phyloP scores from a whole-genome alignment of 352 stramenopile genomes.

The Elongisporangium senticosum region DNA sequence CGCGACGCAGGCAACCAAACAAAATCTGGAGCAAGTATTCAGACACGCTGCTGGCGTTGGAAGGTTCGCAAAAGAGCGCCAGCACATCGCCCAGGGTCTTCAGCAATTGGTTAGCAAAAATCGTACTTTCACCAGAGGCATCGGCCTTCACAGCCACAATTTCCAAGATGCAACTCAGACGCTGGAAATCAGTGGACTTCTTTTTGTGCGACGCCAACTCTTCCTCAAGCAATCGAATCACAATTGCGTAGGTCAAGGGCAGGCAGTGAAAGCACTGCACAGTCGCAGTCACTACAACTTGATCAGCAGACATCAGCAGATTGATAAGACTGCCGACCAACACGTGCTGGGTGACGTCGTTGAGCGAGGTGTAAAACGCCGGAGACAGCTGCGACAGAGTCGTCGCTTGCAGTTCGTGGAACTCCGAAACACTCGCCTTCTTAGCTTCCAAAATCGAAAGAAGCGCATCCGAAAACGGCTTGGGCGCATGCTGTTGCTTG shows the following conservation, averaged over 20 bases:
- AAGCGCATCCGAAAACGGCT: constrained; percentile 50
- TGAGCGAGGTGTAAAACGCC: constrained; percentile 38
- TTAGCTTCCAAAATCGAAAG: constrained; percentile 40
- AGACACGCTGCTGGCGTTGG: constrained; percentile 48
- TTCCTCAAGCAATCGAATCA: constrained; percentile 45
- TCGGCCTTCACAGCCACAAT: constrained; percentile 73
- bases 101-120: constrained; percentile 32
- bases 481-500: constrained; percentile 23
- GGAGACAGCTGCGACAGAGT: constrained; percentile 32
- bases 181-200: constrained; percentile 27
- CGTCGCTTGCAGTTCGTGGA: constrained; percentile 31
- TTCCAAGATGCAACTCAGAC: constrained; percentile 73
- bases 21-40: constrained; percentile 82
- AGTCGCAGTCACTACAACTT: constrained; percentile 48
- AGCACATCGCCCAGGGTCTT: constrained; percentile 55
- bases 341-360: constrained; percentile 40
- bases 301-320: constrained; percentile 57
- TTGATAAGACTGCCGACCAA: constrained; percentile 43
- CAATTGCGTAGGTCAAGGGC: constrained; percentile 46
- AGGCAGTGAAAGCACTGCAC: constrained; percentile 48
- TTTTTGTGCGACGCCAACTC: constrained; percentile 18
- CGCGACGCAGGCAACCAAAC: constrained; percentile 66
- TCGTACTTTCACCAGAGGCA: constrained; percentile 9
- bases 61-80: constrained; percentile 42
- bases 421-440: constrained; percentile 16